Conservation (phyloP, 495 filamentous ascomycete genomes). For the Cercophora newfieldiana region DNA sequence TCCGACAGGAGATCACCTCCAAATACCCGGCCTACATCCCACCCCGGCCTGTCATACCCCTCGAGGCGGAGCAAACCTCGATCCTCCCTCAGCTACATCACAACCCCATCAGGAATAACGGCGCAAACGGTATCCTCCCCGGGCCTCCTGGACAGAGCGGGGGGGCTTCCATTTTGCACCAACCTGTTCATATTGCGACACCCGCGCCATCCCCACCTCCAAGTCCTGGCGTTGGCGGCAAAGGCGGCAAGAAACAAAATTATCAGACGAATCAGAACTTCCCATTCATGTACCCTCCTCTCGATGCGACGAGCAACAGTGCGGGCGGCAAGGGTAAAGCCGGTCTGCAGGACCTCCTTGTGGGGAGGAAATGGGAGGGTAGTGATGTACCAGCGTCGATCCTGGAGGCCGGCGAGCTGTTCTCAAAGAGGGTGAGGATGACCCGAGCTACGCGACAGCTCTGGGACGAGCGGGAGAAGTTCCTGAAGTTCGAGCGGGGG, state of each 20-base stretch:
- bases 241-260: slow-evolving; percentile 96
- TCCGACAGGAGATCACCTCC: slow-evolving; percentile 96
- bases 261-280: slow-evolving; percentile 99
- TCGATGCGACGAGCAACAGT: slow-evolving; percentile 77
- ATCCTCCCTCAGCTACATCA: slow-evolving; percentile 83
- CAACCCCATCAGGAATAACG: slow-evolving; percentile 58
- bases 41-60: slow-evolving; percentile 75
- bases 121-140: slow-evolving; percentile 49
- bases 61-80: slow-evolving; percentile 86
- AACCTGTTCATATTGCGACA: slow-evolving; percentile 96
- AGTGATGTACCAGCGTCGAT: slow-evolving; percentile 90
- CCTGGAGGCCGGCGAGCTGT: slow-evolving; percentile 90
- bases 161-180: slow-evolving; percentile 84
- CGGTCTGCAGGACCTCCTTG: slow-evolving; percentile 70
- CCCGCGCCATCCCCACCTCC: slow-evolving; percentile 96
- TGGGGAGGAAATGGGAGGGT: slow-evolving; percentile 83
- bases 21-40: slow-evolving; percentile 97
- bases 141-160: slow-evolving; percentile 50
- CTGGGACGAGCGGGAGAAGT: slow-evolving; percentile 89
- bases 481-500: slow-evolving; percentile 86
- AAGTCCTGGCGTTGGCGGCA: slow-evolving; percentile 85
- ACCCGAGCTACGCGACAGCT: slow-evolving; percentile 87
- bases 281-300: slow-evolving; percentile 92
- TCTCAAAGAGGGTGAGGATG: slow-evolving; percentile 84
- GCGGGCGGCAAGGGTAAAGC: slow-evolving; percentile 84